These are phyloP conservation scores for Neonectria coccinea DNA, from an alignment of 2,329 filamentous ascomycete genomes.

Conservation along the genomic window DNA sequence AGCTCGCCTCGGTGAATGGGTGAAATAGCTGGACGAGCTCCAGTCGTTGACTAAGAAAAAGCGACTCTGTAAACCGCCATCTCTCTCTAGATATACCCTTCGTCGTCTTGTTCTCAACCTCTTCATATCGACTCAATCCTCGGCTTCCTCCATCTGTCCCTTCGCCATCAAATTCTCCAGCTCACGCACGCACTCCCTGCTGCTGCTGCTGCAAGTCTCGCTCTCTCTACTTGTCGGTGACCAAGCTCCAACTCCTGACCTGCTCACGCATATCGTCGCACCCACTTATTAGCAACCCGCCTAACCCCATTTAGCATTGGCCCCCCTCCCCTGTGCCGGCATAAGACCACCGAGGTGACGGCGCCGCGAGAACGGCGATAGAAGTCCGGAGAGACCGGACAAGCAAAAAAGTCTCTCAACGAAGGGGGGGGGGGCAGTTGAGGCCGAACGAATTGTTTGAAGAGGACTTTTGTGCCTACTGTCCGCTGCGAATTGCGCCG, in stretches of 20 bases:
- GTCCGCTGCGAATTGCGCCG: conserved; percentile 11
- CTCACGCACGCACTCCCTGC: background rate
- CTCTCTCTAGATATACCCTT: background rate
- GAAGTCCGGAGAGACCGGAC: conserved; percentile 18
- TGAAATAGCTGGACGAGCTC: background rate
- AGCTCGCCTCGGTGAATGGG: conserved; percentile 19
- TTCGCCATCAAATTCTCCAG: background rate
- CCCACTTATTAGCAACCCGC: conserved; percentile 38
- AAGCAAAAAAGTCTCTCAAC: background rate
- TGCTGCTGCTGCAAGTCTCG: conserved; percentile 1
- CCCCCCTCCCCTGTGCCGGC: conserved; percentile 27
- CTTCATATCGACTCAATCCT: background rate
- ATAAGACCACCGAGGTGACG: conserved; percentile 41
- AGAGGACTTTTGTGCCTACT: background rate
- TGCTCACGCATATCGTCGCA: conserved; percentile 19
- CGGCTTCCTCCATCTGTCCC: background rate
- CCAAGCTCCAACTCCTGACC: conserved; percentile 23
- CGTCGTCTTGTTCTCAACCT: background rate
- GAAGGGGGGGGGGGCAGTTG: background rate
- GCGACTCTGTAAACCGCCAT: background rate
- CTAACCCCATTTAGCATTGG: conserved; percentile 33
- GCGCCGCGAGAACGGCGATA: conserved; percentile 16
- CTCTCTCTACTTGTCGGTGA: conserved; percentile 9
- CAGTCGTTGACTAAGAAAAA: conserved; percentile 5
- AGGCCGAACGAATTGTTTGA: conserved; percentile 6